Percentiles rank a stretch among this genome's conserved stretches.
These are phyloP conservation scores for Spongospora subterranea DNA, from an alignment of 208 protist species.

Conservation along the genomic window DNA sequence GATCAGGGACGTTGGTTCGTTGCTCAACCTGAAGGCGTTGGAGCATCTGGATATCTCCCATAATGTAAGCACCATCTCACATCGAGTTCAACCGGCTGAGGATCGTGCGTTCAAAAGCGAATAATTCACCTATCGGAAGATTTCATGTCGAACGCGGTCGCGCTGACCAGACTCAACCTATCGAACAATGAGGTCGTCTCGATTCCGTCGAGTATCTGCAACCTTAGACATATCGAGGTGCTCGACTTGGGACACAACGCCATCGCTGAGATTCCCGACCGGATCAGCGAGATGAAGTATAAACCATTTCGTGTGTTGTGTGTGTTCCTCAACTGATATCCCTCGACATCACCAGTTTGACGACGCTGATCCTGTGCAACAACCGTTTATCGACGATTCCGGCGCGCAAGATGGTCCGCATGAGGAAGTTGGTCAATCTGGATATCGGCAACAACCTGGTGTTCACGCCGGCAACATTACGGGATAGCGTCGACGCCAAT, in stretches of 20 bases:
- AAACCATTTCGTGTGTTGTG: too few species aligned
- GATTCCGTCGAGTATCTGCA: background rate
- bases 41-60: background rate
- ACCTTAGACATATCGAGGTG: background rate
- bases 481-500: background rate
- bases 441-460: background rate
- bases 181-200: background rate
- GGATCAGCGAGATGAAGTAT: background rate
- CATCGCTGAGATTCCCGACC: background rate
- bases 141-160: background rate
- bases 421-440: background rate
- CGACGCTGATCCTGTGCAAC: background rate
- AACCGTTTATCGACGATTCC: background rate
- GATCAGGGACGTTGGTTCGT: background rate
- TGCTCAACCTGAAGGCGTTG: background rate
- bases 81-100: too few species aligned
- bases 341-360: too few species aligned
- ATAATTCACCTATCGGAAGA: background rate
- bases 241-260: background rate
- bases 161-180: background rate
- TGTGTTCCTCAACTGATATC: too few species aligned
- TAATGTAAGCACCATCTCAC: too few species aligned
- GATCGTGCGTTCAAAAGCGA: too few species aligned
- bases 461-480: background rate
- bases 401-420: background rate